Base-by-base conservation (phyloP, 768 basidiomycete species). In the Rhizopogon salebrosus region DNA sequence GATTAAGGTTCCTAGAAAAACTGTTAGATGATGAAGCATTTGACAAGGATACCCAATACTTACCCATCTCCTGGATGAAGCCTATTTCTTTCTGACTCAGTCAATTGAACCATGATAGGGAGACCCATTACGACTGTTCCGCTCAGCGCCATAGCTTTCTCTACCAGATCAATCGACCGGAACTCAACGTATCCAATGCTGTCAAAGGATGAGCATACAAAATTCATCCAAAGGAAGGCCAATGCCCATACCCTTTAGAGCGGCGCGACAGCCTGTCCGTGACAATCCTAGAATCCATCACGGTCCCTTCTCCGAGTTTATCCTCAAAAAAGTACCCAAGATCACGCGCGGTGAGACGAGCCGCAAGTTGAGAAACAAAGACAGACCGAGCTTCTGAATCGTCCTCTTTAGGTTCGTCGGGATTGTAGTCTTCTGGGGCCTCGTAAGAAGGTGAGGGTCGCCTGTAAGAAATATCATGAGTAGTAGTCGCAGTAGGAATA, bases 101-200 rank as follows among this genome's bases (percentile, higher is more conserved):
- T 98, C 57, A 92, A 82, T 69, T 97, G 93, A 43, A 99, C 91
- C 75, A 91, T 87, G 62, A 99, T 93, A 51, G 97, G 97, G 51
- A 98, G 80, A 62, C 97, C 97, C 92, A 99, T 95, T 57, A 99
- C 94, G 55, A 95, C 85, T 43, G 95, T 97, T 62, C 97, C 97
- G 65, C 87, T 87, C 53, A 98, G 80, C 59, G 80, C 77, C 58
- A 99, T 71, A 35, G 97, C 97, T 67, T 90, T 92, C 62, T 91
- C 88, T 61, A 99, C 95, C 53, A 88, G 76, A 55, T 95, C 93
- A 61, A 97, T 82, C 51, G 89, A 75, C 63, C 89, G 84, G 70
- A 99, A 91, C 74, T 99, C 97, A 63, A 99, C 95, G 68, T 99
- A 99, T 56, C 92, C 97, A 67, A 98, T 98, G 60, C 97, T 98